phyloP scores from a whole-genome alignment of 192 early-diverging fungal genomes.

The Backusella westeae region DNA sequence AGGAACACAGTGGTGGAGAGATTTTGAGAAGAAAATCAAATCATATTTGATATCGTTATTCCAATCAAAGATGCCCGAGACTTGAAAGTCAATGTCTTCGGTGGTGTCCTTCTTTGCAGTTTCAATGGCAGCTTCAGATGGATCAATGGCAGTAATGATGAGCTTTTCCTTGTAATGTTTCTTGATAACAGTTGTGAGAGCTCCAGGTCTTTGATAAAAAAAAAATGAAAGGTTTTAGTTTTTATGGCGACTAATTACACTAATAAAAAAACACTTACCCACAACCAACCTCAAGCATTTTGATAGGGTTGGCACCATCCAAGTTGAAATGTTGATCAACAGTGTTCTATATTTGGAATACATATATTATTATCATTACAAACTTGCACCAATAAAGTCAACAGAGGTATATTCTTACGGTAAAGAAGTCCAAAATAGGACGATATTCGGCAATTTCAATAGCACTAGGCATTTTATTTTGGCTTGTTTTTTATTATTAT shows the following conservation, averaged over 20 bases:
- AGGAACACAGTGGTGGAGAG: slow-evolving; percentile 19
- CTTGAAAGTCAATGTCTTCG: neutral
- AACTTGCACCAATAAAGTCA: neutral
- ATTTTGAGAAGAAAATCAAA: slow-evolving; percentile 21
- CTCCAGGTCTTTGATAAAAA: neutral
- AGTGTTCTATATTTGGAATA: neutral
- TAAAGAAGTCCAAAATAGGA: neutral
- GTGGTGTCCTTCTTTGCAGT: neutral
- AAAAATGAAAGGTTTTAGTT: neutral
- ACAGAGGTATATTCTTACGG: neutral
- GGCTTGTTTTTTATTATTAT: neutral
- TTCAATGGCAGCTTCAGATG: neutral
- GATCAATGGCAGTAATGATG: slow-evolving; percentile 6
- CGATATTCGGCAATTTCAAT: neutral
- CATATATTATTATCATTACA: neutral
- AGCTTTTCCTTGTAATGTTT: neutral
- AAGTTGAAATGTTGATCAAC: slow-evolving; percentile 2
- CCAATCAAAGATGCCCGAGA: slow-evolving; percentile 9
- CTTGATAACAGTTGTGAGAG: neutral
- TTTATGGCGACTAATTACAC: neutral
- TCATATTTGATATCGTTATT: slow-evolving; percentile 1
- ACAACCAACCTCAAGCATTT: slow-evolving; percentile 11
- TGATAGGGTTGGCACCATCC: neutral
- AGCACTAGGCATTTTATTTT: neutral
- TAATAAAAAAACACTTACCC: neutral